These are phyloP conservation scores for Cryptococcus neoformans DNA, from an alignment of 1,284 basidiomycete species.

Conservation along the genomic window DNA sequence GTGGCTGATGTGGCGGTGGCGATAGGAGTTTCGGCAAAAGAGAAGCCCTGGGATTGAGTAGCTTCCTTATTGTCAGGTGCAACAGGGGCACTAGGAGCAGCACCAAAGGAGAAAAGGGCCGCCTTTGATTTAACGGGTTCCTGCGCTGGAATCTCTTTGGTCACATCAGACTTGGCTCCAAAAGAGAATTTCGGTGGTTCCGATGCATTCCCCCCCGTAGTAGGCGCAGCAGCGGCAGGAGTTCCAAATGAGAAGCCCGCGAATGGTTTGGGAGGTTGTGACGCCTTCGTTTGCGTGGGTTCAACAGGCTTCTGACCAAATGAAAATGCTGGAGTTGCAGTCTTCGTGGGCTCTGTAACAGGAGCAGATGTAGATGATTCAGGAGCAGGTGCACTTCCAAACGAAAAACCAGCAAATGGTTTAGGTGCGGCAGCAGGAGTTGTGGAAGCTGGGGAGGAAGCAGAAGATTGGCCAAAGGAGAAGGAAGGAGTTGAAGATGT, in stretches of 20 bases:
- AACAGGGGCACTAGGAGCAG: not conserved
- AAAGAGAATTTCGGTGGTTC: slow-evolving; percentile 10
- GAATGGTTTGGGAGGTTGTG: slow-evolving; percentile 16
- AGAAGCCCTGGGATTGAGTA: slow-evolving; percentile 6
- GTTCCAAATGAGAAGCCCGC: slow-evolving; percentile 25
- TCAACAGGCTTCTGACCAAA: slow-evolving; percentile 5
- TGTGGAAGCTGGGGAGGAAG: slow-evolving; percentile 6
- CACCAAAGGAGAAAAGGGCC: slow-evolving; percentile 48
- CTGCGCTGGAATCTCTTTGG: not conserved
- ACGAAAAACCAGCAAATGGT: slow-evolving; percentile 26
- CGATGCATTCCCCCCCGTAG: not conserved
- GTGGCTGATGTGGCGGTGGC: not conserved
- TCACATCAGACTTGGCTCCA: slow-evolving; percentile 12
- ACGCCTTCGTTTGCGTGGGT: slow-evolving; percentile 1
- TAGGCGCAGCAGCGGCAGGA: slow-evolving; percentile 10
- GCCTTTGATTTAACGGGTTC: not conserved
- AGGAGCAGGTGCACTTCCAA: slow-evolving; percentile 12
- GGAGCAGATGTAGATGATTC: slow-evolving; percentile 11
- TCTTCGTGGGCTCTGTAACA: not conserved
- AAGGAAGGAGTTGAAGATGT: slow-evolving; percentile 5
- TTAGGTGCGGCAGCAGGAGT: slow-evolving; percentile 11
- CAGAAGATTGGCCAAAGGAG: slow-evolving; percentile 5
- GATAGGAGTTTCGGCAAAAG: not conserved
- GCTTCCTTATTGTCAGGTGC: slow-evolving; percentile 4
- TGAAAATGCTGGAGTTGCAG: slow-evolving; percentile 8